Evolutionary conservation across 2,329 filamentous ascomycete species (phyloP).

Genomic region (Rhinocladiella similis): DNA sequence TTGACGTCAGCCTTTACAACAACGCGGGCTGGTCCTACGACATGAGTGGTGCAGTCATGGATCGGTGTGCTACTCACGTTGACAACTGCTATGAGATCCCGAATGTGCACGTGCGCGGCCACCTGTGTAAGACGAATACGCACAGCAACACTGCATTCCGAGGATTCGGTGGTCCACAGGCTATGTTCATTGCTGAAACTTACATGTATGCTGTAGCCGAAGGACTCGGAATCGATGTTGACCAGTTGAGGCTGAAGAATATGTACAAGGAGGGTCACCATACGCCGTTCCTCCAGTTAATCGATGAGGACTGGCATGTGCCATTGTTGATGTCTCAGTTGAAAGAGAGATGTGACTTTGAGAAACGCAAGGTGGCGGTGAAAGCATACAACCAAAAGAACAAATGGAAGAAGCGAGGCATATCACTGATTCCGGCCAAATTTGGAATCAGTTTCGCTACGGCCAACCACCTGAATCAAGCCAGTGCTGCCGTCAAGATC

Average conservation of each 20-base stretch:
- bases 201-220: conserved; percentile 92
- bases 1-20: conserved; percentile 89
- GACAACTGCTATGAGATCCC: conserved; percentile 90
- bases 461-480: conserved; percentile 93
- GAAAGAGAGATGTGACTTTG: conserved; percentile 72
- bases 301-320: conserved; percentile 85
- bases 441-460: conserved; percentile 94
- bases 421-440: conserved; percentile 88
- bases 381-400: conserved; percentile 78
- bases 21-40: conserved; percentile 81
- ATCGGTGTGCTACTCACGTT: conserved; percentile 80
- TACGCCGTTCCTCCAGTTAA: conserved; percentile 87
- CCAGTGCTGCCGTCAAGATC: conserved; percentile 91
- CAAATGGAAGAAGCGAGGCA: conserved; percentile 93
- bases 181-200: conserved; percentile 87
- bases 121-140: conserved; percentile 91
- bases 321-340: conserved; percentile 95
- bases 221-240: conserved; percentile 77
- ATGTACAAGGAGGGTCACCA: conserved; percentile 75
- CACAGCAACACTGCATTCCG: conserved; percentile 97
- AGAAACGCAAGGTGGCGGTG: conserved; percentile 66
- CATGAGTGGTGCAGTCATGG: conserved; percentile 73
- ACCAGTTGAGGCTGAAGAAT: conserved; percentile 80
- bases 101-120: conserved; percentile 79
- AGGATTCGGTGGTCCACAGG: conserved; percentile 93